Base-by-base conservation (phyloP, 192 early-diverging fungal genomes). In the Coemansia sp. region DNA sequence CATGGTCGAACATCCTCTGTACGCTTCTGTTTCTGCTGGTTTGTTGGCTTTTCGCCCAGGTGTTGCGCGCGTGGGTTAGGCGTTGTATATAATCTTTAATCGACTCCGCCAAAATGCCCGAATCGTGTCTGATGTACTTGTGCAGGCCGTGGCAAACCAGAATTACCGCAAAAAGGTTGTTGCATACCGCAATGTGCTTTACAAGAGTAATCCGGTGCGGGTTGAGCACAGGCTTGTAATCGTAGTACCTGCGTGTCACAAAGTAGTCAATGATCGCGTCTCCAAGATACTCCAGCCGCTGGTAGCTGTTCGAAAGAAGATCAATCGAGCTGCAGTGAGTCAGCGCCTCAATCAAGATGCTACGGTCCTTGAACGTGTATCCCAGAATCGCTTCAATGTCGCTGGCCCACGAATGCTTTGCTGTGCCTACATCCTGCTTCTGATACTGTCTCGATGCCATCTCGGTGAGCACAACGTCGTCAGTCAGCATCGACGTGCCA, bases 221-320 rank as follows among this genome's bases (percentile, higher is more conserved):
- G 6, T 73, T 71, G 15, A 90, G 84, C 17, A 83, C 63, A 4
- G 86, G 86, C 58, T 89, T 85, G 62, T 86, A 86, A 40, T 87
- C 62, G 63, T 87, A 95, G 60, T 93, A 85, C 52, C 92, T 85
- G 19, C 86, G 77, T 6, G 92, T 88, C 6, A 91, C 74, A 57
- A 92, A 77, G 65, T 89, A 92, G 72, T 97, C 94, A 57, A 97
- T 43, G 20, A 95, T 76, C 0, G 88, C 90, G 57, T 90, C 88
- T 43, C 95, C 95, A 43, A 96, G 66, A 64, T 90, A 96, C 79
- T 98, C 95, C 10, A 98, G 83, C 9, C 95, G 87, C 75, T 98
- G 91, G 70, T 95, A 98, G 71, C 89, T 91, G 40, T 85, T 83
- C 3, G 85, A 79, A 6, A 56, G 46, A 1, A 83, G 75, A 38